Conservation (phyloP, 2,329 filamentous ascomycete species). For the Raffaelea ambrosiae region DNA sequence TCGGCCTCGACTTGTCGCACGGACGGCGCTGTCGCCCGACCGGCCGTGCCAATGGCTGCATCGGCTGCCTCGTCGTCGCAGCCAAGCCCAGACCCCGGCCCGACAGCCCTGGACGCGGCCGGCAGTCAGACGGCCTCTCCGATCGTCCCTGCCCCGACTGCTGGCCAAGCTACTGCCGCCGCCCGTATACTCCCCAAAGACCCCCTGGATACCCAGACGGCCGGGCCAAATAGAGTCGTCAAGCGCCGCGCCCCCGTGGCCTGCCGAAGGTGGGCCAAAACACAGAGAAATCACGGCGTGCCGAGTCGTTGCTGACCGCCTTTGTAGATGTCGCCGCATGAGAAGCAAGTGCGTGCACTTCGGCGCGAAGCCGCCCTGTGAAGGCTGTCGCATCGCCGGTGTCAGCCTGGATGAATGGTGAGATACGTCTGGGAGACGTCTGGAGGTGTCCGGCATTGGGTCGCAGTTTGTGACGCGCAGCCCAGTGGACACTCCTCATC, state of each 20-base stretch:
- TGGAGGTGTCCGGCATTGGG: neutral
- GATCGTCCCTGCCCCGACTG: too few relatives aligned
- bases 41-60: neutral
- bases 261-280: slow-evolving; percentile 11
- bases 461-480: too few relatives aligned
- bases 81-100: too few relatives aligned
- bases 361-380: slow-evolving; percentile 26
- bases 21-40: too few relatives aligned
- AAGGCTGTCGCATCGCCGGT: slow-evolving; percentile 42
- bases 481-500: too few relatives aligned
- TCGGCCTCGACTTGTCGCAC: too few relatives aligned
- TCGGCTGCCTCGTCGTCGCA: neutral
- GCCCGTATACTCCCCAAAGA: neutral
- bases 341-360: slow-evolving; percentile 16
- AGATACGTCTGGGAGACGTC: too few relatives aligned
- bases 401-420: slow-evolving; percentile 41
- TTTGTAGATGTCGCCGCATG: slow-evolving; percentile 15
- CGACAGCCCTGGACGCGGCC: too few relatives aligned
- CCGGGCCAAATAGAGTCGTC: slow-evolving; percentile 5
- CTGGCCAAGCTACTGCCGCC: too few relatives aligned
- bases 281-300: too few relatives aligned
- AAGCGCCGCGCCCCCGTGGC: slow-evolving; percentile 16
- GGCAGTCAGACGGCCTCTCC: too few relatives aligned
- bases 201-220: too few relatives aligned
- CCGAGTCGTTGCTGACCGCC: neutral